Conservation (phyloP, 2,329 filamentous ascomycete genomes). For the Exophiala dermatitidis region DNA sequence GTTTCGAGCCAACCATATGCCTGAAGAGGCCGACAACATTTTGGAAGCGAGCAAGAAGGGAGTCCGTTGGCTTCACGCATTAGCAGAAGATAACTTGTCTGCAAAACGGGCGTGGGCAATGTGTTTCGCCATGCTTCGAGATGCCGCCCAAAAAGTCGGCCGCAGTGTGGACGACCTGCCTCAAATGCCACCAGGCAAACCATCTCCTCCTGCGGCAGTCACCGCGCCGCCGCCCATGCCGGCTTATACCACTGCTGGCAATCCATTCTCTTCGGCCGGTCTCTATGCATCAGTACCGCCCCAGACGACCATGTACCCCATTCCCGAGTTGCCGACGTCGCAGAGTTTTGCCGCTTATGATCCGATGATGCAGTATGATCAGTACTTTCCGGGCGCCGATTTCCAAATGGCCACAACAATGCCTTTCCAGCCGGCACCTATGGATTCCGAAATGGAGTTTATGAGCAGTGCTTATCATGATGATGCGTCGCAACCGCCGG, state of each 20-base stretch:
- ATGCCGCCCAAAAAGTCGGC: constrained; percentile 31
- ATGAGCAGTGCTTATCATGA: constrained; percentile 23
- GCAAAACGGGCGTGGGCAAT: constrained; percentile 39
- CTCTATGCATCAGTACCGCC: constrained; percentile 7
- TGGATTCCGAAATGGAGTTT: constrained; percentile 26
- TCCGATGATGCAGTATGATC: constrained; percentile 25
- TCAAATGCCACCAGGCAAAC: constrained; percentile 16
- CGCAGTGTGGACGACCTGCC: constrained; percentile 31
- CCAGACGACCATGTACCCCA: constrained; percentile 9
- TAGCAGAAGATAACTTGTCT: constrained; percentile 34
- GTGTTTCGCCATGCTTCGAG: constrained; percentile 34
- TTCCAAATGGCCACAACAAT: constrained; percentile 7
- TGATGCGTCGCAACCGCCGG: constrained; percentile 9
- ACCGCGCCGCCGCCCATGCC: constrained; percentile 2
- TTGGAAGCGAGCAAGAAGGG: constrained; percentile 37
- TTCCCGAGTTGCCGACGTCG: constrained; percentile 10
- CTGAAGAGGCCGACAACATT: constrained; percentile 35
- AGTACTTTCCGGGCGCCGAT: constrained; percentile 20
- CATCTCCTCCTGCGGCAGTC: constrained; percentile 1
- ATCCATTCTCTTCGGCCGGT: neutral
- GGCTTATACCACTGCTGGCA: constrained; percentile 1
- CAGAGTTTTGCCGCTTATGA: constrained; percentile 19
- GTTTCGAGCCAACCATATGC: constrained; percentile 40
- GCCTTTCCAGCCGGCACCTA: constrained; percentile 11
- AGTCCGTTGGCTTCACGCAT: constrained; percentile 38